These are phyloP conservation scores for Andrographis paniculata DNA, from an alignment of 305 asterid species.

Conservation along the genomic window DNA sequence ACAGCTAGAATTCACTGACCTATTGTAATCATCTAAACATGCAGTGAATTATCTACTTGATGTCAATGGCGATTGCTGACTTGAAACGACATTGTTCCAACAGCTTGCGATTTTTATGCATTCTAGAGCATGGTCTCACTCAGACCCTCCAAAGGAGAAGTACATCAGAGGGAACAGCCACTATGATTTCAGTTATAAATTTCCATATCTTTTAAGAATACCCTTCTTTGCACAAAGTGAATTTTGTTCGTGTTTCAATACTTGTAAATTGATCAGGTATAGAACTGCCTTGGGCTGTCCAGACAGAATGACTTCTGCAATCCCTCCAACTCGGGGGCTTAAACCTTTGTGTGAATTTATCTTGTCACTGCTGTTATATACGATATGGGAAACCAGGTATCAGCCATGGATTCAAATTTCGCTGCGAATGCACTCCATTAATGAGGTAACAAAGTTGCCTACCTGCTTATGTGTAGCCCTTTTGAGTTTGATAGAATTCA, in stretches of 20 bases:
- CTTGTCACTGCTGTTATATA: too few relatives aligned
- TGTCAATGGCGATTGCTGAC: slow-evolving; percentile 12
- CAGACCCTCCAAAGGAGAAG: slow-evolving; percentile 13
- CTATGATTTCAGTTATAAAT: slow-evolving; percentile 16
- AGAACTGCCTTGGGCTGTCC: too few relatives aligned
- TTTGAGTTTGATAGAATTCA: background rate
- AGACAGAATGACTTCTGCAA: too few relatives aligned
- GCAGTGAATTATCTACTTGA: slow-evolving; percentile 17
- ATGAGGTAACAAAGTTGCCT: too few relatives aligned
- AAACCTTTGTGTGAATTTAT: too few relatives aligned
- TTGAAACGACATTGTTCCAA: slow-evolving; percentile 13
- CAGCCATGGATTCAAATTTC: too few relatives aligned
- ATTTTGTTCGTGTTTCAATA: slow-evolving; percentile 18
- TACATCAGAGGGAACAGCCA: slow-evolving; percentile 15
- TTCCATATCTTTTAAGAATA: slow-evolving; percentile 15
- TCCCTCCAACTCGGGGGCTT: too few relatives aligned
- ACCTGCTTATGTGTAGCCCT: background rate
- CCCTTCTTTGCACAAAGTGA: slow-evolving; percentile 8
- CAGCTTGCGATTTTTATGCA: slow-evolving; percentile 16
- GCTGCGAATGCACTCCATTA: too few relatives aligned
- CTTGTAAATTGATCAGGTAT: slow-evolving; percentile 4
- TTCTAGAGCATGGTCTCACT: slow-evolving; percentile 10
- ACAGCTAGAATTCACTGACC: slow-evolving; percentile 9
- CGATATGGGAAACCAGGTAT: too few relatives aligned
- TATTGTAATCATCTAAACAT: slow-evolving; percentile 6